These are phyloP conservation scores for Malassezia slooffiae DNA, from an alignment of 1,284 basidiomycete genomes.

Conservation along the genomic window DNA sequence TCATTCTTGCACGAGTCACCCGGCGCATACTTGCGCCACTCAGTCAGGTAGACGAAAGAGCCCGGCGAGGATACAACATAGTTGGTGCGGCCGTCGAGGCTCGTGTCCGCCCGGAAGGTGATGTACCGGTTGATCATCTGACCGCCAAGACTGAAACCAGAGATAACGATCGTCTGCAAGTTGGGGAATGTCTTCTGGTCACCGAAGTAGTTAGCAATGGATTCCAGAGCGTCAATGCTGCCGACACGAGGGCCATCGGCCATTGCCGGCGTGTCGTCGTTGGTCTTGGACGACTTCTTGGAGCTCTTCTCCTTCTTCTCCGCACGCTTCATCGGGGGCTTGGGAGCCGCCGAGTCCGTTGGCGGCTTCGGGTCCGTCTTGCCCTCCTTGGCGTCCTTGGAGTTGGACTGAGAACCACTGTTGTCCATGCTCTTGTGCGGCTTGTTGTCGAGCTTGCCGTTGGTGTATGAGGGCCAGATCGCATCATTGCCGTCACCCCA, in stretches of 20 bases:
- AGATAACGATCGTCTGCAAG: slow-evolving; percentile 33
- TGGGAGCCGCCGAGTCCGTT: background rate
- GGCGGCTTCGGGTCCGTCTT: too few species aligned
- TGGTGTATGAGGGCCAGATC: slow-evolving; percentile 19
- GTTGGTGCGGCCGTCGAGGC: slow-evolving; percentile 21
- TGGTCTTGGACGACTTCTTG: background rate
- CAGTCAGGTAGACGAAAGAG: slow-evolving; percentile 32
- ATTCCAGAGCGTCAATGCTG: slow-evolving; percentile 32
- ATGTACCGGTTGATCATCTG: slow-evolving; percentile 34
- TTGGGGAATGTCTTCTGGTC: slow-evolving; percentile 26
- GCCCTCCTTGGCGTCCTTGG: too few species aligned
- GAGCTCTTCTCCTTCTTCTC: background rate
- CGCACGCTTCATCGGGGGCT: background rate
- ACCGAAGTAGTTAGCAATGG: slow-evolving; percentile 23
- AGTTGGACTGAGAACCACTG: too few species aligned
- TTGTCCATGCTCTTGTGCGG: background rate
- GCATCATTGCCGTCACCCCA: slow-evolving; percentile 29
- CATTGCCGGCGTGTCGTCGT: background rate
- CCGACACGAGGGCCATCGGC: slow-evolving; percentile 12
- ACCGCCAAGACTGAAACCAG: slow-evolving; percentile 34
- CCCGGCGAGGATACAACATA: slow-evolving; percentile 35
- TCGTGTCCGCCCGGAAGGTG: slow-evolving; percentile 19
- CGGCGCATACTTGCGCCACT: too few species aligned
- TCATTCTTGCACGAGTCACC: too few species aligned
- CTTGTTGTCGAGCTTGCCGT: slow-evolving; percentile 6